phyloP scores from a whole-genome alignment of 1,284 basidiomycete genomes.

The Marasmius fiardii region DNA sequence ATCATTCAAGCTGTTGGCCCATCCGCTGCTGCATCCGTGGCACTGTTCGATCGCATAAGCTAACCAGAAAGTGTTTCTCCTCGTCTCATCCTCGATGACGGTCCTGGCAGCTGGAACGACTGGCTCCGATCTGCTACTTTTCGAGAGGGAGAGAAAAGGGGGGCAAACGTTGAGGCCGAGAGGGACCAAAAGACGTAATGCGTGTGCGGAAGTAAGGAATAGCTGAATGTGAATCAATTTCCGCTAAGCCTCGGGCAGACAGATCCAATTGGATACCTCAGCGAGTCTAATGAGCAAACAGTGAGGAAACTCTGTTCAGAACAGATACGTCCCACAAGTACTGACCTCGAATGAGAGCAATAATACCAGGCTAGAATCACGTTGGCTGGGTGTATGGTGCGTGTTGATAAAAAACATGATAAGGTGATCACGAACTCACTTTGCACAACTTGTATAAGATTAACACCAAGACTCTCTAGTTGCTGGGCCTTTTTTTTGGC shows the following conservation, averaged over 20 bases:
- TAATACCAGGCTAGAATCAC: constrained; percentile 69
- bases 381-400: constrained; percentile 43
- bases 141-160: constrained; percentile 63
- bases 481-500: constrained; percentile 51
- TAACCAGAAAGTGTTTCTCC: constrained; percentile 71
- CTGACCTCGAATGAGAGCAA: constrained; percentile 69
- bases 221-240: constrained; percentile 36
- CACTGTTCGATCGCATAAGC: constrained; percentile 56
- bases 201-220: constrained; percentile 53
- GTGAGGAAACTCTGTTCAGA: background rate
- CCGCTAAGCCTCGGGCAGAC: background rate
- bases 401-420: background rate
- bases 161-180: constrained; percentile 66
- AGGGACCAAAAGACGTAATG: constrained; percentile 58
- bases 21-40: constrained; percentile 64
- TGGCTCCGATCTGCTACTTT: constrained; percentile 45
- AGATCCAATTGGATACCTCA: background rate
- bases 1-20: constrained; percentile 70
- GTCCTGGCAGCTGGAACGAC: constrained; percentile 56
- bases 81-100: constrained; percentile 64
- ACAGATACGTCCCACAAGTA: background rate
- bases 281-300: background rate
- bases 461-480: constrained; percentile 46
- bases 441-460: constrained; percentile 62
- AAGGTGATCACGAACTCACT: constrained; percentile 32